phyloP scores from a whole-genome alignment of 1,284 basidiomycete species.

The Takashimella tepidaria region DNA sequence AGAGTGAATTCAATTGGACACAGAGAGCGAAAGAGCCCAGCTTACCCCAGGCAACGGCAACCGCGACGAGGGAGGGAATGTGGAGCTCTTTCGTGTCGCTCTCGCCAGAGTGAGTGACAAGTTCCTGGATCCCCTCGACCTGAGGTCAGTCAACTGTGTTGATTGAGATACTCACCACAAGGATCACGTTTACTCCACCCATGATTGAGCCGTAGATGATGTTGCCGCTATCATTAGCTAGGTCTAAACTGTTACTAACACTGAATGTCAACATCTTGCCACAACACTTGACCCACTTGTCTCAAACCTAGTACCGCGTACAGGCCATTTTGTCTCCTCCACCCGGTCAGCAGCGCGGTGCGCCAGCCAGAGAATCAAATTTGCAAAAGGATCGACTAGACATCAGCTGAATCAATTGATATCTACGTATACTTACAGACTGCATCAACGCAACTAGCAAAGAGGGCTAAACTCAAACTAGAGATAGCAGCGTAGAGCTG shows the following conservation, averaged over 20 bases:
- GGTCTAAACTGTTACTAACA: constrained; percentile 3
- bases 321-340: constrained; percentile 82
- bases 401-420: neutral
- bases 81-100: constrained; percentile 65
- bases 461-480: constrained; percentile 75
- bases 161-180: constrained; percentile 25
- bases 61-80: constrained; percentile 73
- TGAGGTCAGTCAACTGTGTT: constrained; percentile 4
- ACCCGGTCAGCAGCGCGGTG: constrained; percentile 68
- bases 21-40: neutral
- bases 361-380: constrained; percentile 74
- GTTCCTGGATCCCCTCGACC: constrained; percentile 71
- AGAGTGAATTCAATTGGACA: neutral
- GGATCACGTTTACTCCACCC: constrained; percentile 39
- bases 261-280: constrained; percentile 6
- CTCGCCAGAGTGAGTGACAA: constrained; percentile 57
- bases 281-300: constrained; percentile 55
- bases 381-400: constrained; percentile 76
- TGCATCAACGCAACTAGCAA: constrained; percentile 84
- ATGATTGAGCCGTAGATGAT: constrained; percentile 68
- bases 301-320: constrained; percentile 81
- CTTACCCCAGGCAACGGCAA: constrained; percentile 70
- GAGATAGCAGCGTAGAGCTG: constrained; percentile 72
- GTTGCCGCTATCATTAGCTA: constrained; percentile 56
- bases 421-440: constrained; percentile 20